phyloP scores from a whole-genome alignment of 495 filamentous ascomycete species.

The Penicillium ucsense region DNA sequence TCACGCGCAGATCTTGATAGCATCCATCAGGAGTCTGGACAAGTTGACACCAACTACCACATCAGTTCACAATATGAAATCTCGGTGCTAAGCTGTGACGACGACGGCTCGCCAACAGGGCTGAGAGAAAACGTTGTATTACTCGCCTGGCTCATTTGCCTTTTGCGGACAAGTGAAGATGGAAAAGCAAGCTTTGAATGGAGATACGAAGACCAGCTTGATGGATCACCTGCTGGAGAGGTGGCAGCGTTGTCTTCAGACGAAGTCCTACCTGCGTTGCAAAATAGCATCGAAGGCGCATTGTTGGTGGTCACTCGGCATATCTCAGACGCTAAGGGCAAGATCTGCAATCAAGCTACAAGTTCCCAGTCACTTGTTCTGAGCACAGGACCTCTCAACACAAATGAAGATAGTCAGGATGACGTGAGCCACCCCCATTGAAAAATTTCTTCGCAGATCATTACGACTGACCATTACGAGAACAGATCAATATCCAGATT shows the following conservation, averaged over 20 bases:
- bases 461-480: not conserved
- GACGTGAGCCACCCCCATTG: conserved; percentile 12
- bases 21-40: no score
- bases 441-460: not conserved
- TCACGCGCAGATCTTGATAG: not conserved
- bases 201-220: conserved; percentile 13
- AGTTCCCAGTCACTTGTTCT: conserved; percentile 15
- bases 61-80: conserved; percentile 11
- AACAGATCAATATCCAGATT: conserved; percentile 17
- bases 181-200: conserved; percentile 28
- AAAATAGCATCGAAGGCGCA: conserved; percentile 13
- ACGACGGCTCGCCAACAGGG: conserved; percentile 9
- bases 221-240: not conserved
- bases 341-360: not conserved
- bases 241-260: conserved; percentile 10
- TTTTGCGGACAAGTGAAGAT: conserved; percentile 30
- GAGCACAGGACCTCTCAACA: conserved; percentile 20
- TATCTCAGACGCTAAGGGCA: conserved; percentile 4
- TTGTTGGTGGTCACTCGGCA: conserved; percentile 9
- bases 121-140: conserved; percentile 32
- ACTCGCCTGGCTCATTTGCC: conserved; percentile 34
- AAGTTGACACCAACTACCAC: no score
- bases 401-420: conserved; percentile 11
- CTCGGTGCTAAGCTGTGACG: conserved; percentile 10
- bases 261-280: conserved; percentile 16